Evolutionary conservation across 2,329 filamentous ascomycete genomes (phyloP).

Genomic region (Aspergillus thermomutatus): DNA sequence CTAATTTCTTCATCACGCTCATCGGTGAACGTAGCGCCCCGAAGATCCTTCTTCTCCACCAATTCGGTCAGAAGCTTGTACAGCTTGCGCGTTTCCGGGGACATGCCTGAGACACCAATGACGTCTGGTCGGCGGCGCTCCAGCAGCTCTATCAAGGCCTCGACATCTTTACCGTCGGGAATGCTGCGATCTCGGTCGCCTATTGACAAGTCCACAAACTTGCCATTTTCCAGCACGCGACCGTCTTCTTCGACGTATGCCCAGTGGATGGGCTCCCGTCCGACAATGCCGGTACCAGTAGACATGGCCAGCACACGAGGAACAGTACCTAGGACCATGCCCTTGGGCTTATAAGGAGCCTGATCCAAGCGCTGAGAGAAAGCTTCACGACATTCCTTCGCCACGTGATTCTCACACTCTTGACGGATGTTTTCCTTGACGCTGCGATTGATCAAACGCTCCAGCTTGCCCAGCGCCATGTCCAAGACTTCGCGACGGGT

Average conservation of each 20-base stretch:
- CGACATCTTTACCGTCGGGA: slow-evolving; percentile 62
- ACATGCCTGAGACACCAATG: slow-evolving; percentile 83
- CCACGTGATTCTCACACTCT: slow-evolving; percentile 88
- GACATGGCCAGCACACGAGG: slow-evolving; percentile 85
- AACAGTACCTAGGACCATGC: slow-evolving; percentile 81
- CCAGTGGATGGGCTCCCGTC: slow-evolving; percentile 77
- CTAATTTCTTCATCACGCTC: slow-evolving; percentile 72
- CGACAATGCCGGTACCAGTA: slow-evolving; percentile 75
- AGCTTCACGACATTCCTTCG: slow-evolving; percentile 82
- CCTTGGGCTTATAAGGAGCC: slow-evolving; percentile 91
- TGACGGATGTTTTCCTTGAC: slow-evolving; percentile 93
- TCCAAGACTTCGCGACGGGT: slow-evolving; percentile 83
- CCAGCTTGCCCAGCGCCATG: slow-evolving; percentile 73
- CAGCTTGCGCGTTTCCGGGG: slow-evolving; percentile 79
- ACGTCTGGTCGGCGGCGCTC: slow-evolving; percentile 82
- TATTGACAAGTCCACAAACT: slow-evolving; percentile 71
- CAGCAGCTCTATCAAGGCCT: slow-evolving; percentile 74
- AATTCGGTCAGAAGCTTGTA: slow-evolving; percentile 77
- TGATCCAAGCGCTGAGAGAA: slow-evolving; percentile 90
- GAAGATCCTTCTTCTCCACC: slow-evolving; percentile 72
- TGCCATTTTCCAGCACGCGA: slow-evolving; percentile 82
- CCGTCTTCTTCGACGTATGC: slow-evolving; percentile 92
- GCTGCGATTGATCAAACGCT: slow-evolving; percentile 79
- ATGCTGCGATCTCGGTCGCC: slow-evolving; percentile 65
- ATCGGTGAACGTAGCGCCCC: slow-evolving; percentile 78